These are phyloP conservation scores for Candida patagonica DNA, from an alignment of 805 yeast genomes.

Conservation along the genomic window DNA sequence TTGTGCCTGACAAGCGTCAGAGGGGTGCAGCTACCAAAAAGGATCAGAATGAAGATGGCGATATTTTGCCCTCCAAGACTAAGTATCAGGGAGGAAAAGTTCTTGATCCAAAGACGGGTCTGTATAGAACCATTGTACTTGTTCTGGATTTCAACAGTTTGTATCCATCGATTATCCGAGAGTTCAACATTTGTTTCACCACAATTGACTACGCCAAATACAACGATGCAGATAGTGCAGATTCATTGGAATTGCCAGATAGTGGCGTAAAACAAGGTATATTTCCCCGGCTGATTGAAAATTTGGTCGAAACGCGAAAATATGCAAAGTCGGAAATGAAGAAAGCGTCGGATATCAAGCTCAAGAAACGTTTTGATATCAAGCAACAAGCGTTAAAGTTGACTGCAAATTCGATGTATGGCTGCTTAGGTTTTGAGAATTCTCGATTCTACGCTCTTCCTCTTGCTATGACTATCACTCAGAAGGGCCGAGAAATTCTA, in stretches of 20 bases:
- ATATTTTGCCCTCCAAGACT: conserved; percentile 7
- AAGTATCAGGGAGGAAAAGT: conserved; percentile 90
- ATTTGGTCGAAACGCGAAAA: conserved; percentile 82
- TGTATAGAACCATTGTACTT: conserved; percentile 76
- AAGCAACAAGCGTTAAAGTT: conserved; percentile 92
- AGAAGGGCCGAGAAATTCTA: conserved; percentile 90
- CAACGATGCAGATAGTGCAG: conserved; percentile 38
- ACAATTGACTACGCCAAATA: conserved; percentile 64
- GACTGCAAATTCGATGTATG: conserved; percentile 99
- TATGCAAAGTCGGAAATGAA: conserved; percentile 84
- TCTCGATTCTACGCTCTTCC: conserved; percentile 95
- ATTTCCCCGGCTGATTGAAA: conserved; percentile 72
- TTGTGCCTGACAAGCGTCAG: conserved; percentile 80
- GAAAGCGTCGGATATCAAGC: conserved; percentile 40
- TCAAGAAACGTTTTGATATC: conserved; percentile 76
- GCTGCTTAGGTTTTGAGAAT: conserved; percentile 87
- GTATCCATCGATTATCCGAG: conserved; percentile 96
- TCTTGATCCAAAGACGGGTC: conserved; percentile 92
- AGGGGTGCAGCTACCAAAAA: conserved; percentile 24
- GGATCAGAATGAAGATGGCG: conserved; percentile 36
- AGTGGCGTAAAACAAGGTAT: conserved; percentile 61
- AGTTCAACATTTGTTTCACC: conserved; percentile 92
- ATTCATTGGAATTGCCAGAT: conserved; percentile 62
- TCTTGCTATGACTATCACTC: conserved; percentile 89
- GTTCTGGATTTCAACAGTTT: conserved; percentile 98